phyloP scores from a whole-genome alignment of 169 alveolate species.

The Besnoitia besnoiti region DNA sequence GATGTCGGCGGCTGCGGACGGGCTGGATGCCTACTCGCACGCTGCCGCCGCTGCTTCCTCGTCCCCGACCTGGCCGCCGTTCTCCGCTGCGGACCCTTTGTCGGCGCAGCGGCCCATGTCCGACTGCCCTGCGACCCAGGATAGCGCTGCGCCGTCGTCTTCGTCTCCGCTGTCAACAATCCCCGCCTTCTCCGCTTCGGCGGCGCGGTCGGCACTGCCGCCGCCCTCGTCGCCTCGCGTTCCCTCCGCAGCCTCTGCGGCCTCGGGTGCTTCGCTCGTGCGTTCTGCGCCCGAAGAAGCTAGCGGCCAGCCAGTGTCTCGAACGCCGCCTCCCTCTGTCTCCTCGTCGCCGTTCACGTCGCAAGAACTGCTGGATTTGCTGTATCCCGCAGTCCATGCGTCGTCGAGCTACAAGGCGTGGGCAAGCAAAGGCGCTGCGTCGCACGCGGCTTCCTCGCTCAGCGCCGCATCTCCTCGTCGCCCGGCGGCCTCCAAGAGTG shows the following conservation, averaged over 20 bases:
- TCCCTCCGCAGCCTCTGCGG: background rate
- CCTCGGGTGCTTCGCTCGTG: too few relatives aligned
- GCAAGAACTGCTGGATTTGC: background rate
- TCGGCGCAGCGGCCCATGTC: too few relatives aligned
- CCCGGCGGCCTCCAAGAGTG: background rate
- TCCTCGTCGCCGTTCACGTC: background rate
- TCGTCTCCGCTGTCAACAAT: background rate
- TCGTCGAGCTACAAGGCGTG: background rate
- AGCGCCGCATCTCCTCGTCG: background rate
- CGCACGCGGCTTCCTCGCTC: background rate
- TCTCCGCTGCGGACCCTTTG: background rate
- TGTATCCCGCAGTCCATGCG: background rate
- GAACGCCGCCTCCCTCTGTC: background rate
- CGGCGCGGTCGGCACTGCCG: background rate
- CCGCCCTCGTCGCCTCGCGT: background rate
- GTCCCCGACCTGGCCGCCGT: background rate
- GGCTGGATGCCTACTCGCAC: background rate
- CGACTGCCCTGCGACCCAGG: background rate
- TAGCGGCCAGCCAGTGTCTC: too few relatives aligned
- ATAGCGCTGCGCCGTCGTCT: background rate
- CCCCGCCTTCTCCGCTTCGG: background rate
- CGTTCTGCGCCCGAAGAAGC: too few relatives aligned
- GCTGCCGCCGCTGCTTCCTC: background rate
- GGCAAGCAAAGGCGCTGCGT: background rate
- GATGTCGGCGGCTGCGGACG: background rate